Evolutionary conservation across 2,329 filamentous ascomycete genomes (phyloP).

Genomic region (Leptographium procerum): DNA sequence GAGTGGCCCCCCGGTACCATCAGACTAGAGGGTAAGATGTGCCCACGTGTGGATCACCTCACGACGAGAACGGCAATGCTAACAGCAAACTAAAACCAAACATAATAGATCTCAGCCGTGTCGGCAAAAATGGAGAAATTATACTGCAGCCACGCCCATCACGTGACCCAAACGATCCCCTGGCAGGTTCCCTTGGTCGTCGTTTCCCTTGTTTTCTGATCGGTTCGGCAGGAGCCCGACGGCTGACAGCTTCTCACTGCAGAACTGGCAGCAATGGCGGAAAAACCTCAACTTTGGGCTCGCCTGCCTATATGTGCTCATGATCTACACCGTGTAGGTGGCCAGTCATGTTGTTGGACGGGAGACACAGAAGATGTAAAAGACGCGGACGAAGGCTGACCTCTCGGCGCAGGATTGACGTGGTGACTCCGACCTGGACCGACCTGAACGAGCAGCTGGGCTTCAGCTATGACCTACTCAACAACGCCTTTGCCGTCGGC

Average conservation of each 20-base stretch:
- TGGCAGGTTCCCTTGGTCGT: not conserved
- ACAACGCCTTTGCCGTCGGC: slow-evolving; percentile 17
- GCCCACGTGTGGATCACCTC: not conserved
- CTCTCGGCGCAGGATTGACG: slow-evolving; percentile 7
- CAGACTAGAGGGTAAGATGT: not conserved
- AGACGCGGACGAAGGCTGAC: slow-evolving; percentile 24
- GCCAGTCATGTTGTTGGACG: slow-evolving; percentile 14
- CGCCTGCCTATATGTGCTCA: slow-evolving; percentile 39
- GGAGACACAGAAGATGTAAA: slow-evolving; percentile 29
- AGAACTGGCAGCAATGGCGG: slow-evolving; percentile 32
- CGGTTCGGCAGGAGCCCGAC: slow-evolving; percentile 21
- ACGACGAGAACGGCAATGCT: no score
- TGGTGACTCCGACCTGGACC: not conserved
- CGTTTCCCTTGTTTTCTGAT: no score
- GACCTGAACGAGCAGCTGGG: slow-evolving; percentile 15
- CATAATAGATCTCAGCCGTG: not conserved
- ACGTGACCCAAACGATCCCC: not conserved
- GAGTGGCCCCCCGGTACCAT: not conserved
- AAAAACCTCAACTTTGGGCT: slow-evolving; percentile 37
- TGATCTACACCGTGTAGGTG: slow-evolving; percentile 22
- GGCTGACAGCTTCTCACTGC: slow-evolving; percentile 37
- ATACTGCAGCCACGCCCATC: not conserved
- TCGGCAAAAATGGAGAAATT: not conserved
- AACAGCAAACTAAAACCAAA: no score
- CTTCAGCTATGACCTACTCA: slow-evolving; percentile 15